These are phyloP conservation scores for Paramecium octaurelia DNA, from an alignment of 73 alveolate species.

Conservation along the genomic window DNA sequence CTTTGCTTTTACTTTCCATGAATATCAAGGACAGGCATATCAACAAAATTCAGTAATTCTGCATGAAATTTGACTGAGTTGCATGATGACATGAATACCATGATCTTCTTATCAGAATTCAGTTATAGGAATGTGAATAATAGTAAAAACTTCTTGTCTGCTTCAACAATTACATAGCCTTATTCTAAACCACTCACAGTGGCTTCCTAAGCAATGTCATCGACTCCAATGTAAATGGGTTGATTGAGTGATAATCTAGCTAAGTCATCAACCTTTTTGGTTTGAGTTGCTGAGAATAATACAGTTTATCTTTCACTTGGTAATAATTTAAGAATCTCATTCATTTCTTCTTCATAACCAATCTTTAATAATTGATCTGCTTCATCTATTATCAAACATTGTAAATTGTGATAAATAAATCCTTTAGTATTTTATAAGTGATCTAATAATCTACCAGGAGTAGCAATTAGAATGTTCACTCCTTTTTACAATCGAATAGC, in stretches of 20 bases:
- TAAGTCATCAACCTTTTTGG: constrained; percentile 94
- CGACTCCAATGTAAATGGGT: constrained; percentile 85
- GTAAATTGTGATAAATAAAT: constrained; percentile 91
- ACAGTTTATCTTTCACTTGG: constrained; percentile 97
- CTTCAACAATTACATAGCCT: constrained; percentile 89
- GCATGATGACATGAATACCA: constrained; percentile 95
- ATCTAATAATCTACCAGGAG: constrained; percentile 99
- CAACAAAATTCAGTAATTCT: constrained; percentile 98
- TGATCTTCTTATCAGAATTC: constrained; percentile 89
- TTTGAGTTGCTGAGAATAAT: constrained; percentile 98
- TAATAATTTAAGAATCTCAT: constrained; percentile 89
- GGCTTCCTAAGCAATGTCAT: constrained; percentile 61
- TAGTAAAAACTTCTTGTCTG: constrained; percentile 85
- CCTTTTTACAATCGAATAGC: constrained; percentile 96
- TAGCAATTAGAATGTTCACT: constrained; percentile 95
- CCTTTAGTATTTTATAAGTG: constrained; percentile 98
- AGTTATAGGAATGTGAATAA: constrained; percentile 92
- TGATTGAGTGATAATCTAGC: constrained; percentile 87
- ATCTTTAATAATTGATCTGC: constrained; percentile 98
- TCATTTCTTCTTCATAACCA: constrained; percentile 99
- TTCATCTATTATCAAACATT: constrained; percentile 97
- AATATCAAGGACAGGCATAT: constrained; percentile 84
- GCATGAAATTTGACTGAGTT: constrained; percentile 96
- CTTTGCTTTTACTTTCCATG: constrained; percentile 58
- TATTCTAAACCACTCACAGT: constrained; percentile 88